A percentile compares a stretch with the other conserved stretches of the same genome.
Evolutionary conservation across 163 green algal species (phyloP).

Genomic region (Chlorella variabilis): DNA sequence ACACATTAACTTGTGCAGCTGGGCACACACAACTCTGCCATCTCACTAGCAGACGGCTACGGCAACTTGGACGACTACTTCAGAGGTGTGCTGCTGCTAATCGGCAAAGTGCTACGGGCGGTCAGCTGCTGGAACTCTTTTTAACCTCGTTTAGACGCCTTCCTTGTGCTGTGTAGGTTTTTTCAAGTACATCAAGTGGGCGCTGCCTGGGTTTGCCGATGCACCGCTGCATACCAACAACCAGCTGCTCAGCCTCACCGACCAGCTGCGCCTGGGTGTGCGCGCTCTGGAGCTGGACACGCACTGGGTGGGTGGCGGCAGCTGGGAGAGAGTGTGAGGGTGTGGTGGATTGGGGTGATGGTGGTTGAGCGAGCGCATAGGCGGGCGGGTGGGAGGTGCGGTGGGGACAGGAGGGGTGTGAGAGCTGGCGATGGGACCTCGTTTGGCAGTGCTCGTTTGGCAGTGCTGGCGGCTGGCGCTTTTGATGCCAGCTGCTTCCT

Average conservation of each 20-base stretch:
- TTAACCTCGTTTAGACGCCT: not conserved
- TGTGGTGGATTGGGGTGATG: too few species aligned
- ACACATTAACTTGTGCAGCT: too few species aligned
- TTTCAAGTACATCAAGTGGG: conserved; percentile 70
- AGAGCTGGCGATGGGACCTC: too few species aligned
- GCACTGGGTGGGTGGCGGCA: conserved; percentile 66
- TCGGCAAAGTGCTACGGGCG: too few species aligned
- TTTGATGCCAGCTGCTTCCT: not conserved
- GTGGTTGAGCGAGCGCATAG: too few species aligned
- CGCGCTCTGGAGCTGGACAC: conserved; percentile 80
- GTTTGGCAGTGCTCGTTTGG: too few species aligned
- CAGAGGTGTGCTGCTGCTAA: conserved; percentile 1
- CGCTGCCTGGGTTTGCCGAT: conserved; percentile 38
- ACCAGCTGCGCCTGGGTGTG: conserved; percentile 83
- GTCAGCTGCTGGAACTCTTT: too few species aligned
- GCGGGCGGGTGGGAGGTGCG: too few species aligned
- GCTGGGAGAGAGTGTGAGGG: not conserved
- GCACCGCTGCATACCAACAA: conserved; percentile 74
- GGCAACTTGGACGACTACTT: conserved; percentile 72
- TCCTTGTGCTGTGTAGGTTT: conserved; percentile 44
- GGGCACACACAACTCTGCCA: conserved; percentile 82
- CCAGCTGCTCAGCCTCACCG: conserved; percentile 77
- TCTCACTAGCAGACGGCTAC: conserved; percentile 82
- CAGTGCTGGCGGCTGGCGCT: not conserved
- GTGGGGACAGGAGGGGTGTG: too few species aligned